phyloP scores from a whole-genome alignment of 768 basidiomycete species.

The Bullera alba region DNA sequence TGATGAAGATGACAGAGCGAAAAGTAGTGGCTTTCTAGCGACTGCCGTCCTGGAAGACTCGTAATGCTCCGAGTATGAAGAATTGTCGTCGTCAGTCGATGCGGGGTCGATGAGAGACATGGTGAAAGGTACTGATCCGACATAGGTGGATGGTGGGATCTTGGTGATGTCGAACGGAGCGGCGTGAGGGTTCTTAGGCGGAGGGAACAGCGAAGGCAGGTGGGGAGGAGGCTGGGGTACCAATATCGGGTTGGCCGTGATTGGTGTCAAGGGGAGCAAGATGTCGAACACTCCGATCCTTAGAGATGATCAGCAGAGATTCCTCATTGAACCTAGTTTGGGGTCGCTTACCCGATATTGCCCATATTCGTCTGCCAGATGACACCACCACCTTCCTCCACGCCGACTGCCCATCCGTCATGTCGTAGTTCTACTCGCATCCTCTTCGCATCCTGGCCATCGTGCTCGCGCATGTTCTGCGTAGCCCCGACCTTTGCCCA shows the following conservation, averaged over 20 bases:
- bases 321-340: constrained; percentile 54
- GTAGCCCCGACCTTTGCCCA: constrained; percentile 61
- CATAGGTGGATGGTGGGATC: constrained; percentile 63
- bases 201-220: constrained; percentile 64
- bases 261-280: constrained; percentile 42
- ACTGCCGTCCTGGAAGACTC: background rate
- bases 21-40: constrained; percentile 49
- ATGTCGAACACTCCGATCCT: constrained; percentile 43
- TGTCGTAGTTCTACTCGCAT: constrained; percentile 40
- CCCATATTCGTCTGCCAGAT: constrained; percentile 36
- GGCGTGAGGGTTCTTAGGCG: constrained; percentile 23
- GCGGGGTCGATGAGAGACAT: constrained; percentile 4
- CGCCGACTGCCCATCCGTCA: constrained; percentile 41
- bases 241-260: constrained; percentile 60
- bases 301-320: background rate
- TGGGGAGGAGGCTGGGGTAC: constrained; percentile 79
- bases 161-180: constrained; percentile 50
- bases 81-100: background rate
- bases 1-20: constrained; percentile 71
- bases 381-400: constrained; percentile 36
- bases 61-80: constrained; percentile 48
- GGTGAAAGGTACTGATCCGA: constrained; percentile 52
- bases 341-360: constrained; percentile 71
- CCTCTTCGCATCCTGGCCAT: constrained; percentile 19
- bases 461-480: constrained; percentile 16